Percentiles rank a stretch among this genome's conserved stretches.
These are phyloP conservation scores for Colletotrichum sp. DNA, from an alignment of 2,329 filamentous ascomycete species.

Conservation along the genomic window DNA sequence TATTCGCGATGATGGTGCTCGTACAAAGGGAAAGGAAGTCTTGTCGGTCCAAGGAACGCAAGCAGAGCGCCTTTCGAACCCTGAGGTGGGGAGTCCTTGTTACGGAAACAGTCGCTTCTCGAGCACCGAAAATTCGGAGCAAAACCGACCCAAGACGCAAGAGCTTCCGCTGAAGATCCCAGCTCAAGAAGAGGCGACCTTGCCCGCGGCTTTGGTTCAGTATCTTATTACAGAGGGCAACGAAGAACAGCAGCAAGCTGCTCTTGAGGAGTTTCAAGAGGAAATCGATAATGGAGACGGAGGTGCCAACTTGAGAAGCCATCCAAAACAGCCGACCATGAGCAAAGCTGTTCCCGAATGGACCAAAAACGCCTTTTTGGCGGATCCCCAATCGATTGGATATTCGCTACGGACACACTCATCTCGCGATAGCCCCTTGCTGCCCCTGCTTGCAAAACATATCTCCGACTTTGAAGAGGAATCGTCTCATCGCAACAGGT, in stretches of 20 bases:
- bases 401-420: neutral
- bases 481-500: neutral
- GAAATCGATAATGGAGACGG: neutral
- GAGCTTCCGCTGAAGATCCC: neutral
- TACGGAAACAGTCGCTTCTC: neutral
- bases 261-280: neutral
- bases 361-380: neutral
- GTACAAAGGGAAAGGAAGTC: neutral
- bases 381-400: neutral
- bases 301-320: neutral
- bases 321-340: neutral
- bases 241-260: neutral
- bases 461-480: neutral
- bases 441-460: neutral
- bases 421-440: neutral
- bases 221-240: neutral
- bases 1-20: accelerated
- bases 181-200: neutral
- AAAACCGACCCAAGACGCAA: neutral
- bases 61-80: neutral
- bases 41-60: neutral
- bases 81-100: neutral
- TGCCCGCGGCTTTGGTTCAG: neutral
- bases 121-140: accelerated
- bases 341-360: neutral